Conservation (phyloP, 2,329 filamentous ascomycete genomes). For the Didymella sp. region DNA sequence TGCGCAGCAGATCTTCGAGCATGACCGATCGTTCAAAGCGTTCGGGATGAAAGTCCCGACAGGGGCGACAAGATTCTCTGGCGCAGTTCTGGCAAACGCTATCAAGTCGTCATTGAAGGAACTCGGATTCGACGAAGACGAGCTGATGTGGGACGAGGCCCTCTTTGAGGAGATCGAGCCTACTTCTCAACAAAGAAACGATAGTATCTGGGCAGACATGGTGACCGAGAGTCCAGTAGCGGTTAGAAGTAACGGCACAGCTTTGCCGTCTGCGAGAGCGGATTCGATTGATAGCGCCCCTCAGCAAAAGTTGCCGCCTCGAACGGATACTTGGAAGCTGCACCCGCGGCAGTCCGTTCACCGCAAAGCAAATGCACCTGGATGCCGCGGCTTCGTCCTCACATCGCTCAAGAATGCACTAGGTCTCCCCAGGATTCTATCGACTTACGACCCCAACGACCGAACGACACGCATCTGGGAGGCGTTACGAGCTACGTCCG, state of each 20-base stretch:
- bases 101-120: constrained; percentile 46
- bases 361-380: constrained; percentile 40
- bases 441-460: constrained; percentile 51
- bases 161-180: constrained; percentile 49
- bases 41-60: constrained; percentile 48
- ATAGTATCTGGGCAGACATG: constrained; percentile 48
- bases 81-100: constrained; percentile 45
- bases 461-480: constrained; percentile 56
- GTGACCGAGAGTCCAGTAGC: constrained; percentile 40
- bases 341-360: constrained; percentile 46
- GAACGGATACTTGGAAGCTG: constrained; percentile 45
- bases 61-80: constrained; percentile 48
- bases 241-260: constrained; percentile 24
- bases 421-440: constrained; percentile 46
- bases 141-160: constrained; percentile 52
- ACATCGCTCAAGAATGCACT: constrained; percentile 50
- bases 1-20: constrained; percentile 49
- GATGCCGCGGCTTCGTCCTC: constrained; percentile 50
- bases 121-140: constrained; percentile 44
- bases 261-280: constrained; percentile 8
- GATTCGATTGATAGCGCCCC: constrained; percentile 28
- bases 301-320: constrained; percentile 17
- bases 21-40: constrained; percentile 45
- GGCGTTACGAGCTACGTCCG: constrained; percentile 59
- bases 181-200: constrained; percentile 26